phyloP scores from a whole-genome alignment of 805 yeast genomes.

The Saccharomycopsis fodiens region DNA sequence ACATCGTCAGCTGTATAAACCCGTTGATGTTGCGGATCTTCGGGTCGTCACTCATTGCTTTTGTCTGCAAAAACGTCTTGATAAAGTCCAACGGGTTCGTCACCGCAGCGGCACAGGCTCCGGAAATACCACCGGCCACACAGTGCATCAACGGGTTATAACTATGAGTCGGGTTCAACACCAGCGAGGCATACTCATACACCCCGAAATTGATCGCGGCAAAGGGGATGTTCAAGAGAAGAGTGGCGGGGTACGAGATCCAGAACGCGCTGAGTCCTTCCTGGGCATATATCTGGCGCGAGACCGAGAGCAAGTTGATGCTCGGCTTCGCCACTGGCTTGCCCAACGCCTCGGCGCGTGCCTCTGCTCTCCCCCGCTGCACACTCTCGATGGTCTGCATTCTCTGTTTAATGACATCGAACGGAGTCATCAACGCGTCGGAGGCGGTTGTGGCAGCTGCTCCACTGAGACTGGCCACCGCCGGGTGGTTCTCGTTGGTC shows the following conservation, averaged over 20 bases:
- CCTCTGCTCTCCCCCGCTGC: conserved; percentile 23
- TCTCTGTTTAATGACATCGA: conserved; percentile 90
- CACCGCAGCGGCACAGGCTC: conserved; percentile 89
- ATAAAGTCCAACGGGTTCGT: conserved; percentile 94
- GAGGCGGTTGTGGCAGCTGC: conserved; percentile 87
- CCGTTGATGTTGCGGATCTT: conserved; percentile 3
- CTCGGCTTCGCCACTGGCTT: neutral
- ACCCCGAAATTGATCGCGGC: conserved; percentile 91
- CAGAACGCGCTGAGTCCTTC: conserved; percentile 81
- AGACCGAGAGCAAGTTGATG: conserved; percentile 28
- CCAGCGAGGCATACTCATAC: conserved; percentile 74
- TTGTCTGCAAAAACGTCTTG: conserved; percentile 83
- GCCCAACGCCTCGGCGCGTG: conserved; percentile 6
- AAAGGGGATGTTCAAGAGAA: conserved; percentile 87
- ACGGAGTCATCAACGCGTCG: conserved; percentile 96
- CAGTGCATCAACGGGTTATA: conserved; percentile 92
- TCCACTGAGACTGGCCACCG: conserved; percentile 82
- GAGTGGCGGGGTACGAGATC: conserved; percentile 89
- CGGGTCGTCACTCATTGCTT: conserved; percentile 12
- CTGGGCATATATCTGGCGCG: conserved; percentile 41
- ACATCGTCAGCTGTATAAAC: conserved; percentile 41
- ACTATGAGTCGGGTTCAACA: conserved; percentile 66
- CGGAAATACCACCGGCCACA: conserved; percentile 87
- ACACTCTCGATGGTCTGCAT: conserved; percentile 49
- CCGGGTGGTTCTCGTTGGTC: conserved; percentile 65